These are phyloP conservation scores for Solidago caesia DNA, from an alignment of 129 eudicot genomes.

Conservation along the genomic window DNA sequence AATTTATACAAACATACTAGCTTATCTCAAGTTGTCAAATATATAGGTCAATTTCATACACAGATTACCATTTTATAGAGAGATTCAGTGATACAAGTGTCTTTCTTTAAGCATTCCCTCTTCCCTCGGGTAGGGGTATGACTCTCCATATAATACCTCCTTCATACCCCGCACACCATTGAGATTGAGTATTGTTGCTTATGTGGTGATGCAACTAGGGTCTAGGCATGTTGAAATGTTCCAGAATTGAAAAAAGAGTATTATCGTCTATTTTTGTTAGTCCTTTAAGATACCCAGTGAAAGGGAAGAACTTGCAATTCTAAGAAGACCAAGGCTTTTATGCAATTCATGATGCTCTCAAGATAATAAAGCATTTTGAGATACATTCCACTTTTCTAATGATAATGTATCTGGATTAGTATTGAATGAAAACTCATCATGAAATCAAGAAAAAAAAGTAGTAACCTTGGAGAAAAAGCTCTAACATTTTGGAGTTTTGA, in stretches of 20 bases:
- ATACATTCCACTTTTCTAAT: background rate
- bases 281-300: background rate
- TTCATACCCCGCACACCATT: background rate
- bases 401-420: background rate
- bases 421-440: background rate
- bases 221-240: background rate
- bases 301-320: background rate
- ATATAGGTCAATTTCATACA: no score
- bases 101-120: no score
- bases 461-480: background rate
- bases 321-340: background rate
- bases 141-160: no score
- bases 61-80: no score
- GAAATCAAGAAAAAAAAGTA: no score
- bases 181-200: background rate
- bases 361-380: background rate
- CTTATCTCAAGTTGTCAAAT: no score
- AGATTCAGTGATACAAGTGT: no score
- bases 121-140: background rate
- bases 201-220: background rate
- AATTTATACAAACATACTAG: no score
- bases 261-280: background rate
- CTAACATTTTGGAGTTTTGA: no score
- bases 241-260: background rate
- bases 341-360: background rate